Conservation (phyloP, 1,284 basidiomycete species). For the Rhizoctonia solani region DNA sequence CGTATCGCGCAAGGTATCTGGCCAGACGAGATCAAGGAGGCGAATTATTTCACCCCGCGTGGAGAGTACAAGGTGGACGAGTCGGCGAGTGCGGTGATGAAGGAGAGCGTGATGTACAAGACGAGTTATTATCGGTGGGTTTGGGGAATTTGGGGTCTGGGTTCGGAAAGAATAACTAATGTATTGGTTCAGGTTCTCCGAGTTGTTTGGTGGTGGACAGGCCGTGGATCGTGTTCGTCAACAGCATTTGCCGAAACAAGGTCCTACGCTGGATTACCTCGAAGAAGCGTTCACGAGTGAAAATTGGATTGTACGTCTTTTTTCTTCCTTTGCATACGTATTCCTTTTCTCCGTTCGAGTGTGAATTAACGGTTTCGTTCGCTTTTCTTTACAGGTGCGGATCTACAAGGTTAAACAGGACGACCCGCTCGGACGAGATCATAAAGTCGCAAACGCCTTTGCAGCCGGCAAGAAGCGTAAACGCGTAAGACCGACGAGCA, state of each 20-base stretch:
- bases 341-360: too few relatives aligned
- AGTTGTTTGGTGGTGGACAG: constrained; percentile 79
- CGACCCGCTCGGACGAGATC: constrained; percentile 86
- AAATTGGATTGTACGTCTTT: constrained; percentile 87
- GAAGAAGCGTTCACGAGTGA: constrained; percentile 97
- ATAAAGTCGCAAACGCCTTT: constrained; percentile 86
- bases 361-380: too few relatives aligned
- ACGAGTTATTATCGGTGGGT: constrained; percentile 91
- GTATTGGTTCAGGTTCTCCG: constrained; percentile 62
- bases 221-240: constrained; percentile 82
- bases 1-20: constrained; percentile 97
- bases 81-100: constrained; percentile 87
- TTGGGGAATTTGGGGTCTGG: neutral
- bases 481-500: constrained; percentile 54
- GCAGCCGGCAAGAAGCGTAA: constrained; percentile 85
- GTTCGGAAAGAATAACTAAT: neutral
- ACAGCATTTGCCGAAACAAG: constrained; percentile 70
- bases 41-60: constrained; percentile 89
- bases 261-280: constrained; percentile 85
- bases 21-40: constrained; percentile 97
- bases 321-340: constrained; percentile 2
- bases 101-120: constrained; percentile 96
- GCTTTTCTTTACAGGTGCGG: constrained; percentile 62
- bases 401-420: constrained; percentile 98
- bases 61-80: constrained; percentile 97